Evolutionary conservation across 352 stramenopile species (phyloP).

Genomic region (Phytophthora vignae): DNA sequence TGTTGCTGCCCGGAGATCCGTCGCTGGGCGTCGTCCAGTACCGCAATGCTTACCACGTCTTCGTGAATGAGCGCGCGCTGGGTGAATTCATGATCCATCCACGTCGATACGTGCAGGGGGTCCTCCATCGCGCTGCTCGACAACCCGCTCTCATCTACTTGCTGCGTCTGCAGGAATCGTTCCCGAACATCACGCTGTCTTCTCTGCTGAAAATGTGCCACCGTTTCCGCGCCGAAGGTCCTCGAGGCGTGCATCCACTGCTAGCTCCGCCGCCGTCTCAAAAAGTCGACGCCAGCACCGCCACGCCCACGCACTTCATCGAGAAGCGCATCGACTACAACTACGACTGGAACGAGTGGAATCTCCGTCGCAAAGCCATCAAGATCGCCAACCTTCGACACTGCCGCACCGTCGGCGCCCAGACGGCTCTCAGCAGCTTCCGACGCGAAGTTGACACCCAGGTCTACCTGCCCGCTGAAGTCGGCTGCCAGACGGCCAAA

Average conservation of each 20-base stretch:
- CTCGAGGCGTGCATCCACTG: conserved; percentile 63
- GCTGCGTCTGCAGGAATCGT: conserved; percentile 87
- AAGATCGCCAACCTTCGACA: conserved; percentile 93
- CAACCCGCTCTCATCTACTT: conserved; percentile 94
- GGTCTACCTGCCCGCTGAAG: conserved; percentile 75
- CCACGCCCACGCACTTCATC: conserved; percentile 93
- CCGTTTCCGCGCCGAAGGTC: conserved; percentile 45
- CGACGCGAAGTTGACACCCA: conserved; percentile 89
- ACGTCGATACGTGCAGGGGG: conserved; percentile 75
- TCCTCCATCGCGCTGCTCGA: conserved; percentile 71
- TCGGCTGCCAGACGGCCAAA: conserved; percentile 84
- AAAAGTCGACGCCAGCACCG: conserved; percentile 89
- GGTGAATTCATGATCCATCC: conserved; percentile 91
- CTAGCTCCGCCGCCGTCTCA: conserved; percentile 55
- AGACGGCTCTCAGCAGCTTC: conserved; percentile 93
- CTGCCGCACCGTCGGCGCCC: conserved; percentile 87
- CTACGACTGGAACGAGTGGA: conserved; percentile 97
- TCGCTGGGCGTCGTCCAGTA: conserved; percentile 93
- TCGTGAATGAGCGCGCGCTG: conserved; percentile 91
- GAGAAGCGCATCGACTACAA: conserved; percentile 92
- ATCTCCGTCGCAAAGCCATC: conserved; percentile 87
- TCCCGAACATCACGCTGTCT: conserved; percentile 79
- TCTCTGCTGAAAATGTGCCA: conserved; percentile 75
- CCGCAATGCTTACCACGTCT: conserved; percentile 92
- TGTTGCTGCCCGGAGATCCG: conserved; percentile 93